Conservation (phyloP, 345 rosid genomes). For the Rubroshorea leprosula region DNA sequence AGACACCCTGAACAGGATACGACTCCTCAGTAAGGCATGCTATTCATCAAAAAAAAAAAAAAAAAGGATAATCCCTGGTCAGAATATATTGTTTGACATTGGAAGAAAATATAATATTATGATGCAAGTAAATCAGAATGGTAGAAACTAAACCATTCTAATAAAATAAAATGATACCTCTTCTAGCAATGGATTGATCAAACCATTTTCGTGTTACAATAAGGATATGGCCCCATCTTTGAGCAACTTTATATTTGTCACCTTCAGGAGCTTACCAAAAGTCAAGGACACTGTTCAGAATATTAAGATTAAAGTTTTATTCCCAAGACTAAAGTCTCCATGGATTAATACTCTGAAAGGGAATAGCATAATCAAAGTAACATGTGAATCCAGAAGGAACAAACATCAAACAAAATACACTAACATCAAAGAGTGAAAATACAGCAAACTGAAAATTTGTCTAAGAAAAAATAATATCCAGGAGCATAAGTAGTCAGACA, state of each 20-base stretch:
- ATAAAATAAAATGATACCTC: constrained; percentile 45
- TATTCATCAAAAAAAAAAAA: constrained; percentile 41
- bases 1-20: constrained; percentile 63
- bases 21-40: constrained; percentile 87
- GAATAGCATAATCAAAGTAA: no score
- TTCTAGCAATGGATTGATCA: constrained; percentile 70
- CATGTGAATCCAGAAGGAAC: no score
- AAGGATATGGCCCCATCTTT: constrained; percentile 80
- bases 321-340: no score
- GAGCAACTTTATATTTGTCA: constrained; percentile 87
- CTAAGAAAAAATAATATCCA: background rate
- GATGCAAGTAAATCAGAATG: constrained; percentile 12
- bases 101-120: background rate
- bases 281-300: constrained; percentile 40
- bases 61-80: constrained; percentile 6
- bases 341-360: no score
- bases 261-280: constrained; percentile 71
- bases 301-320: background rate
- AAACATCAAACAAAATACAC: no score
- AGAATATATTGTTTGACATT: constrained; percentile 2
- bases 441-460: constrained; percentile 1
- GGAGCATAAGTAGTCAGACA: no score
- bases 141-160: constrained; percentile 11
- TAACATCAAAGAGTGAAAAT: background rate
- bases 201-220: constrained; percentile 85